Conservation (phyloP, 768 basidiomycete species). For the Lactarius evosmus region DNA sequence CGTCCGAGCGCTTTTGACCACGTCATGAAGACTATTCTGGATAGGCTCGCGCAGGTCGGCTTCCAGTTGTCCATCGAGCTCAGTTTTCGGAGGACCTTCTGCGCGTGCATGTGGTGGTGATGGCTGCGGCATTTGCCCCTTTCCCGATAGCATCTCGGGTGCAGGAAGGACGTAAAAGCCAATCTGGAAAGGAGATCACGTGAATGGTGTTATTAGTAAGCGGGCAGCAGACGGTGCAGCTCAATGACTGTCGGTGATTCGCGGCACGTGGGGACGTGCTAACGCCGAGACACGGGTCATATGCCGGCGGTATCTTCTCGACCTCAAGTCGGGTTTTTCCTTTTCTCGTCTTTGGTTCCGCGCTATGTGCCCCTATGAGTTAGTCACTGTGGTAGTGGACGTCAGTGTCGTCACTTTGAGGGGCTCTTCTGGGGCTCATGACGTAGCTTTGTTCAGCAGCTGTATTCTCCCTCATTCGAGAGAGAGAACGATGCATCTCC, state of each 20-base stretch:
- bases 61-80: constrained; percentile 6
- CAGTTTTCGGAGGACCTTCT: not conserved
- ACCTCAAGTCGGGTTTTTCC: not conserved
- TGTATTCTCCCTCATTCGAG: no score
- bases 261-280: not conserved
- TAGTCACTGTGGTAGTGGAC: not conserved
- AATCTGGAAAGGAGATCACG: constrained; percentile 7
- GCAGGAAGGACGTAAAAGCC: not conserved
- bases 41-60: not conserved
- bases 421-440: not conserved
- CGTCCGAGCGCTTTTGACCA: constrained; percentile 2
- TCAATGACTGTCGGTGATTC: not conserved
- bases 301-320: not conserved
- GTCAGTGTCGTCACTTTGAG: not conserved
- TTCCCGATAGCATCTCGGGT: constrained; percentile 1
- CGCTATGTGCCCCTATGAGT: not conserved
- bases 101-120: not conserved
- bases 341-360: not conserved
- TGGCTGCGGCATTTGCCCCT: no score
- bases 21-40: constrained; percentile 14
- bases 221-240: not conserved
- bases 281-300: not conserved
- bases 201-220: not conserved
- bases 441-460: not conserved
- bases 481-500: not conserved